Evolutionary conservation across 345 rosid genomes (phyloP), one percentile per base, ranked within the genome.

Genomic region (Theobroma cacao): DNA sequence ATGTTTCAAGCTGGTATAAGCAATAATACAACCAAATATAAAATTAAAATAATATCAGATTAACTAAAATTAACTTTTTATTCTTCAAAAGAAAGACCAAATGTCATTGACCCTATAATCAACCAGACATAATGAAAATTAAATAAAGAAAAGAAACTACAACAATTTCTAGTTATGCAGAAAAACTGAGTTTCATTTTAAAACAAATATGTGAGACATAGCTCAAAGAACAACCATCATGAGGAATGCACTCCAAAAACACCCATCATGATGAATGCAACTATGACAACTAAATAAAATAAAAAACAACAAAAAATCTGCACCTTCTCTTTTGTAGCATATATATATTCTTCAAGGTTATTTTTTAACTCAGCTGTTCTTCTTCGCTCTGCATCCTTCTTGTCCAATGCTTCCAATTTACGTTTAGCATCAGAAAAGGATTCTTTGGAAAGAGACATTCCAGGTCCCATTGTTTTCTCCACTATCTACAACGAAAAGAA

Each of bases 291-390:
- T 60, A 72, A 73, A 24, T 8, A 28, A 34, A 60, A 24, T 24
- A 1, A 4, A 12, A 34, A 34, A 59, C n/a, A n/a, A n/a, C n/a
- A n/a, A 18, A 56, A 22, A 43, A 45, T 47, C 22, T 63, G 59
- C 30, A 90, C 99, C 97, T 94, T 91, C 80, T 97, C 99, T 89
- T 97, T 97, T 20, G 98, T 94, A 34, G 95, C 89, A 86, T 97
- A 97, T 81, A 97, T 91, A 82, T 94, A 97, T 50, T 91, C 91
- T 83, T 97, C 99, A 88, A 97, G 91, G 83, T 87, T 87, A 86
- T 97, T 94, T 82, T 97, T 97, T 69, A 94, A 82, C 82, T 97
- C 98, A 1, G 98, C 98, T 38, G 99, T 97, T 79, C 92, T 91
- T 87, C 92, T 89, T 74, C 99, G 84, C 84, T 94, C 99, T 30